Percentiles rank a stretch among this genome's conserved stretches.
Evolutionary conservation across 345 rosid genomes (phyloP).

Genomic region (Euphorbia tirucalli): DNA sequence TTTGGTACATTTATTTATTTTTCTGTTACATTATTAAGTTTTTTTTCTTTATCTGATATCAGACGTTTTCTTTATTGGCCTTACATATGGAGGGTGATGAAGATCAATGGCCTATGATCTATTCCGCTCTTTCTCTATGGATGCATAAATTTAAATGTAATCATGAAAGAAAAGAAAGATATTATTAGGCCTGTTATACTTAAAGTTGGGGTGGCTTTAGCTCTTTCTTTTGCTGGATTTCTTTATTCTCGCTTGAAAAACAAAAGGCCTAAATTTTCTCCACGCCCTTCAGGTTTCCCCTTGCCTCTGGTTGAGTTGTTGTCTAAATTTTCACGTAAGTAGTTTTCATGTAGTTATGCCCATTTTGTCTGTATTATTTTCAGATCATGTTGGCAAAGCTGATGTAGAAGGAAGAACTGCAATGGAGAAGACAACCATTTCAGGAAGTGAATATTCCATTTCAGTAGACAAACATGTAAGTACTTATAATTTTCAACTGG

Average conservation of each 20-base stretch:
- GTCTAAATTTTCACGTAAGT: neutral
- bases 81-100: constrained; percentile 51
- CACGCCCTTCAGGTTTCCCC: constrained; percentile 40
- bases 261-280: constrained; percentile 34
- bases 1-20: too few relatives aligned
- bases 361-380: constrained; percentile 7
- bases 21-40: neutral
- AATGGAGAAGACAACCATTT: constrained; percentile 20
- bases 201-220: constrained; percentile 65
- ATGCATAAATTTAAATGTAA: neutral
- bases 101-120: constrained; percentile 26
- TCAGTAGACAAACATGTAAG: constrained; percentile 39
- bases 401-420: constrained; percentile 17
- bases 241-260: constrained; percentile 50
- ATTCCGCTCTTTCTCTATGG: neutral
- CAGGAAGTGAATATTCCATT: constrained; percentile 13
- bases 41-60: neutral
- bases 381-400: constrained; percentile 35
- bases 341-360: neutral
- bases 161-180: constrained; percentile 45
- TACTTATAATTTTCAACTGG: constrained; percentile 3
- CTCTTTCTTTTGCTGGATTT: constrained; percentile 73
- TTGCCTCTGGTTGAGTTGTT: neutral
- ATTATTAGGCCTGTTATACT: constrained; percentile 56
- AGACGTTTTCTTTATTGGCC: constrained; percentile 13